phyloP scores from a whole-genome alignment of 1,284 basidiomycete genomes.

The Moniliella sp. region DNA sequence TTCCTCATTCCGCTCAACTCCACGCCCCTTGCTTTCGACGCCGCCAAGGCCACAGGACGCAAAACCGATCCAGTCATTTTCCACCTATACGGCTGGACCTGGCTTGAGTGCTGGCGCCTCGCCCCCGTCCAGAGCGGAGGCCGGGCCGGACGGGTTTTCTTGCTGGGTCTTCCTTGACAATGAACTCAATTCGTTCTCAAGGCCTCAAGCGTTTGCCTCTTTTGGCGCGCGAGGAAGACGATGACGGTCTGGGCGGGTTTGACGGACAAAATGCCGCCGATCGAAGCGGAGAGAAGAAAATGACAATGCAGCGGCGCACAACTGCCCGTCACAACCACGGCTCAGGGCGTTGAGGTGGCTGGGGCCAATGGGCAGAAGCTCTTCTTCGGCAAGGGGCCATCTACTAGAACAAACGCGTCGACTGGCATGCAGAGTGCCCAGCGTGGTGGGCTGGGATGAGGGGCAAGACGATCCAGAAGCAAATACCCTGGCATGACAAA shows the following conservation, averaged over 20 bases:
- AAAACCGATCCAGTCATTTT: background rate
- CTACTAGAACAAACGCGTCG: constrained; percentile 11
- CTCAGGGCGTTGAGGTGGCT: constrained; percentile 18
- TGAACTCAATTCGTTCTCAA: background rate
- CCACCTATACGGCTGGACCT: background rate
- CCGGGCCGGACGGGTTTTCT: constrained; percentile 21
- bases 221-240: constrained; percentile 2
- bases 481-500: too few relatives aligned
- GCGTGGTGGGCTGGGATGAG: constrained; percentile 11
- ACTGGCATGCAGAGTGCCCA: constrained; percentile 17
- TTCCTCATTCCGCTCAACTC: constrained; percentile 8
- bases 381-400: constrained; percentile 20
- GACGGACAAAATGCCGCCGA: too few relatives aligned
- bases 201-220: background rate
- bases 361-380: constrained; percentile 28
- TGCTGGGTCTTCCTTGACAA: background rate
- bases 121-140: constrained; percentile 9
- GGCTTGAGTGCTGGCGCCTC: background rate
- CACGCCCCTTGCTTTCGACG: background rate
- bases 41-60: background rate
- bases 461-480: too few relatives aligned
- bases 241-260: too few relatives aligned
- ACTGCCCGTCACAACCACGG: constrained; percentile 8
- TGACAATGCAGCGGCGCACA: constrained; percentile 5
- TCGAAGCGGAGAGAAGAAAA: constrained; percentile 4